Conservation (phyloP, 805 yeast species). For the Candida koratica region DNA sequence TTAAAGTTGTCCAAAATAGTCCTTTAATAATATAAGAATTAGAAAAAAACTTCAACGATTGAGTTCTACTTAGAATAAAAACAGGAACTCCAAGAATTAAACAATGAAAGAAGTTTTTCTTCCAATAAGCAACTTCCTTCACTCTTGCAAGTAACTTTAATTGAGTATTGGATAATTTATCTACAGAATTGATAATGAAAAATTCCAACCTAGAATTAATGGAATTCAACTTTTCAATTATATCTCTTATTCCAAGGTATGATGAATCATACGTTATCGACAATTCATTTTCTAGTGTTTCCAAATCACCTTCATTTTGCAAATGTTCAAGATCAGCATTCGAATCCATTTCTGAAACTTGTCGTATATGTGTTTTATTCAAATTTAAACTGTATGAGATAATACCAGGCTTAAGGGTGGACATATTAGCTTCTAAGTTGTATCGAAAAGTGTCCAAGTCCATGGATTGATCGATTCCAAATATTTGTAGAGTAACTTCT, state of each 20-base stretch:
- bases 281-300: constrained; percentile 30
- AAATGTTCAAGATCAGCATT: constrained; percentile 1
- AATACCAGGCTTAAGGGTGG: constrained; percentile 28
- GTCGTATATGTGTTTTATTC: constrained; percentile 13
- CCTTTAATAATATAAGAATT: constrained; percentile 50
- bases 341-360: constrained; percentile 5
- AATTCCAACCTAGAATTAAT: constrained; percentile 57
- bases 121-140: constrained; percentile 75
- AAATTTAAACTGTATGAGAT: constrained; percentile 22
- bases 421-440: constrained; percentile 38
- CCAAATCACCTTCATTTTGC: too few species aligned
- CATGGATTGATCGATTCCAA: constrained; percentile 26
- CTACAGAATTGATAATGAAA: constrained; percentile 42
- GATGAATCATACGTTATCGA: constrained; percentile 47
- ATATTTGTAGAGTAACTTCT: constrained; percentile 27
- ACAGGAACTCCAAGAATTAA: constrained; percentile 62
- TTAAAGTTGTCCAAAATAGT: constrained; percentile 55
- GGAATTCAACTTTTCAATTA: constrained; percentile 44
- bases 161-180: constrained; percentile 58
- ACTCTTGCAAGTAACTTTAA: constrained; percentile 61
- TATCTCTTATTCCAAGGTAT: constrained; percentile 57
- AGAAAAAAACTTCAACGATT: constrained; percentile 28
- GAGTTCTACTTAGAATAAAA: constrained; percentile 47
- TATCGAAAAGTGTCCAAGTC: constrained; percentile 31
- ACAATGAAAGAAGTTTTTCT: constrained; percentile 48